phyloP scores from a whole-genome alignment of 2,329 filamentous ascomycete species.

The Cladosporium oxysporum region DNA sequence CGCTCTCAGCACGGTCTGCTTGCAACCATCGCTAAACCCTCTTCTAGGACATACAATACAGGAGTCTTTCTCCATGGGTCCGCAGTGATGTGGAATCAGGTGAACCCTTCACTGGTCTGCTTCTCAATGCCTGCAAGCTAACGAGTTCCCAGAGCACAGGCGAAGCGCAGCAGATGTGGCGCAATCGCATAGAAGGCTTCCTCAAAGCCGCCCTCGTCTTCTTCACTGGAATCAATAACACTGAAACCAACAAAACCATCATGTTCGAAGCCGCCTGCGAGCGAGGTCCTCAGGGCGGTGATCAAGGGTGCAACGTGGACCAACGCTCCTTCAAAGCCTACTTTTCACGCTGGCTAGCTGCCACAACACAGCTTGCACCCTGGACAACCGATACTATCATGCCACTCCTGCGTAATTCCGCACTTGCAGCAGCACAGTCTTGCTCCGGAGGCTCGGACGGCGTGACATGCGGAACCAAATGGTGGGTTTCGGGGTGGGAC shows the following conservation, averaged over 20 bases:
- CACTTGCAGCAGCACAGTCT: constrained; percentile 54
- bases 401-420: constrained; percentile 55
- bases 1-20: not conserved
- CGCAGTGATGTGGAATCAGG: constrained; percentile 49
- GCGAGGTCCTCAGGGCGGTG: constrained; percentile 33
- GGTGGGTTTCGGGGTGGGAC: constrained; percentile 44
- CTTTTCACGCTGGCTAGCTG: constrained; percentile 50
- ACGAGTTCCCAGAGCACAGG: constrained; percentile 27
- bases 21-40: constrained; percentile 35
- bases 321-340: constrained; percentile 49
- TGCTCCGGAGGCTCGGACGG: constrained; percentile 53
- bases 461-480: constrained; percentile 48
- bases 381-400: constrained; percentile 55
- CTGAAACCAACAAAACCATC: constrained; percentile 30
- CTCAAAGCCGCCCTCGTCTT: constrained; percentile 39
- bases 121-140: not conserved
- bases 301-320: constrained; percentile 43
- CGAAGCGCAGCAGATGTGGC: constrained; percentile 26
- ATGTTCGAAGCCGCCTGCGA: constrained; percentile 52
- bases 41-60: constrained; percentile 48
- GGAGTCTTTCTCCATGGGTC: constrained; percentile 51
- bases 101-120: not conserved
- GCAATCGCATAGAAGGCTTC: constrained; percentile 25
- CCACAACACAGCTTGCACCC: constrained; percentile 59
- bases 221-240: constrained; percentile 36